Evolutionary conservation across 176 grass and related monocot species (phyloP), one percentile per base, ranked within the genome.

Genomic region (Carex scoparia): DNA sequence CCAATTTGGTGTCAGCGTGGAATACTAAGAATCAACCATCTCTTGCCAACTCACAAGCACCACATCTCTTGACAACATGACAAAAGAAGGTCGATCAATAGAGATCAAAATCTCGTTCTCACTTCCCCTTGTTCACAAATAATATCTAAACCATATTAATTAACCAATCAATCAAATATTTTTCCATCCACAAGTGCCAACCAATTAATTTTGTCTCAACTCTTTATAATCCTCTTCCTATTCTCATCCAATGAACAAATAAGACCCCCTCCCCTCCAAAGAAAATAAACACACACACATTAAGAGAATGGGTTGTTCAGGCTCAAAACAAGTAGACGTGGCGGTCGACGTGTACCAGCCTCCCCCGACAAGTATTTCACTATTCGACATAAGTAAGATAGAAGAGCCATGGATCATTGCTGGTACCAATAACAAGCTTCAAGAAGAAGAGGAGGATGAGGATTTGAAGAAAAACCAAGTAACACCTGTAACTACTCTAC

Each of bases 401-500:
- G 88, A 98, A 66, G 96, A 98, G 84, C 96, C 96, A 1, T 98
- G 96, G 96, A 81, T 94, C 81, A 92, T 92, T 87, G 82, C 87
- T 84, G 81, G 79, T 77, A 79, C 54, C 81, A 84, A 89, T 0
- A 87, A 61, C 1, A 84, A 88, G 38, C 40, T 79, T 0, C 76
- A 76, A 4, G 81, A 59, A 0, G 71, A 72, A 0, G 84, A 65
- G 0, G 89, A 86, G 0, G 60, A 68, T 4, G 63, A 62, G 2
- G 81, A 81, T 4, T 63, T 68, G 1, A 84, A 91, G 87, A 94
- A 91, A 32, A 77, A 80, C 53, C 72, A 56, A 35, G 31, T 65
- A 67, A 86, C 93, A 18, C 55, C 79, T 3, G 68, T 95, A 72
- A 88, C 38, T 40, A 40, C 91, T 4, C 85, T 93, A 18, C 96